A percentile compares a stretch with the other conserved stretches of the same genome.
Evolutionary conservation across 2,329 filamentous ascomycete species (phyloP).

Genomic region (Thielaviopsis ethacetica): DNA sequence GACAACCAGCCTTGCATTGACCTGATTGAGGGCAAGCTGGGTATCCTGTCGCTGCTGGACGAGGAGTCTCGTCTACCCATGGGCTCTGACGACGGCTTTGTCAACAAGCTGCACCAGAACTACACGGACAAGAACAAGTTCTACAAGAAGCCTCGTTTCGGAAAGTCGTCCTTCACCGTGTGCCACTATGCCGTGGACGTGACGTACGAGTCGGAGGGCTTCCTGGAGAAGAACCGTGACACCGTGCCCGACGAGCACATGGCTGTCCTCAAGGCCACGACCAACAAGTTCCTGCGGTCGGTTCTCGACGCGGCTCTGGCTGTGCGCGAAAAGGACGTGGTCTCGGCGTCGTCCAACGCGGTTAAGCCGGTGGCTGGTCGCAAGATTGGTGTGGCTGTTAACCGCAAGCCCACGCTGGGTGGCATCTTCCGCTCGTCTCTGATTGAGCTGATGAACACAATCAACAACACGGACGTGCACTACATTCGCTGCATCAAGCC

Average conservation of each 20-base stretch:
- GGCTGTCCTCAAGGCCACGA: conserved; percentile 72
- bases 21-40: conserved; percentile 90
- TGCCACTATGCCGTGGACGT: conserved; percentile 98
- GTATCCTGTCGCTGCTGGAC: conserved; percentile 79
- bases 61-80: conserved; percentile 94
- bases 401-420: conserved; percentile 90
- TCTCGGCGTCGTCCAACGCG: conserved; percentile 47
- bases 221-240: conserved; percentile 98
- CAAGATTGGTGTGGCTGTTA: conserved; percentile 80
- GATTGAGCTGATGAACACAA: conserved; percentile 95
- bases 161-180: conserved; percentile 92
- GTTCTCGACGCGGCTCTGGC: conserved; percentile 74
- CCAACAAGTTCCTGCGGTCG: conserved; percentile 68
- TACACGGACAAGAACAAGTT: conserved; percentile 88
- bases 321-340: conserved; percentile 77
- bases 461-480: conserved; percentile 95
- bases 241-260: conserved; percentile 97
- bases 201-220: conserved; percentile 96
- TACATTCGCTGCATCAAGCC: conserved; percentile 99
- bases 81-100: conserved; percentile 94
- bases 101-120: conserved; percentile 89
- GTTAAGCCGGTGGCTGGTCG: conserved; percentile 67
- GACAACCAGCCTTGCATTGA: conserved; percentile 99
- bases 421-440: conserved; percentile 98
- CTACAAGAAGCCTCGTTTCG: conserved; percentile 97